Evolutionary conservation across 1,284 basidiomycete genomes (phyloP).

Genomic region (Phellopilus nigrolimitatus): DNA sequence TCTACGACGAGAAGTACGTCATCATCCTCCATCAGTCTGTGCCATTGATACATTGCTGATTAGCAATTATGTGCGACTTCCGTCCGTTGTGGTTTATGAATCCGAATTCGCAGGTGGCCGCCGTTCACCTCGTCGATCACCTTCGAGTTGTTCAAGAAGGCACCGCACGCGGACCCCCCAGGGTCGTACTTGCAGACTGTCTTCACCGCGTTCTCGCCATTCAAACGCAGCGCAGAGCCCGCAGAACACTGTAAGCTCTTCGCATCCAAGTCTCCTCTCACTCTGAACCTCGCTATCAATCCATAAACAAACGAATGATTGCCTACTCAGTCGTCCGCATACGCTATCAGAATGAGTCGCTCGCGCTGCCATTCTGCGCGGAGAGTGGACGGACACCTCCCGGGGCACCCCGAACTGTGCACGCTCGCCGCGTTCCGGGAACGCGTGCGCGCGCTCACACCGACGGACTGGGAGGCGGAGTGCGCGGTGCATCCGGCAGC

Average conservation of each 20-base stretch:
- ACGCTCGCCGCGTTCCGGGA: constrained; percentile 63
- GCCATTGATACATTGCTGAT: neutral
- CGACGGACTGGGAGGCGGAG: constrained; percentile 58
- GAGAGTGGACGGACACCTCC: constrained; percentile 62
- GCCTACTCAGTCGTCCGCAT: constrained; percentile 71
- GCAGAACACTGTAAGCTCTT: constrained; percentile 41
- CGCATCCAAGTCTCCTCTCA: neutral
- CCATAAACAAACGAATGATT: no score
- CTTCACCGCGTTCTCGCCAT: constrained; percentile 30
- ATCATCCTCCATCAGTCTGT: neutral
- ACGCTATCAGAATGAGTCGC: constrained; percentile 69
- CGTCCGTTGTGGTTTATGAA: neutral
- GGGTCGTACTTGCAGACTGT: constrained; percentile 34
- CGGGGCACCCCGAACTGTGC: constrained; percentile 74
- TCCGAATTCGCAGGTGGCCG: constrained; percentile 59
- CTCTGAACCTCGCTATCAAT: no score
- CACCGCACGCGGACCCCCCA: constrained; percentile 20
- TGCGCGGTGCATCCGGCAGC: constrained; percentile 35
- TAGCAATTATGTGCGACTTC: no score
- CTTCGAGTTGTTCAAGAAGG: constrained; percentile 64
- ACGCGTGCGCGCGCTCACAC: constrained; percentile 59
- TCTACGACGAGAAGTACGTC: constrained; percentile 66
- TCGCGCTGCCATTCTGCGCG: constrained; percentile 65
- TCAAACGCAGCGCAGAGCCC: constrained; percentile 23
- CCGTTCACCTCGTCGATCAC: constrained; percentile 69